Conservation (phyloP, 192 early-diverging fungal genomes). For the Backusella macrospora region DNA sequence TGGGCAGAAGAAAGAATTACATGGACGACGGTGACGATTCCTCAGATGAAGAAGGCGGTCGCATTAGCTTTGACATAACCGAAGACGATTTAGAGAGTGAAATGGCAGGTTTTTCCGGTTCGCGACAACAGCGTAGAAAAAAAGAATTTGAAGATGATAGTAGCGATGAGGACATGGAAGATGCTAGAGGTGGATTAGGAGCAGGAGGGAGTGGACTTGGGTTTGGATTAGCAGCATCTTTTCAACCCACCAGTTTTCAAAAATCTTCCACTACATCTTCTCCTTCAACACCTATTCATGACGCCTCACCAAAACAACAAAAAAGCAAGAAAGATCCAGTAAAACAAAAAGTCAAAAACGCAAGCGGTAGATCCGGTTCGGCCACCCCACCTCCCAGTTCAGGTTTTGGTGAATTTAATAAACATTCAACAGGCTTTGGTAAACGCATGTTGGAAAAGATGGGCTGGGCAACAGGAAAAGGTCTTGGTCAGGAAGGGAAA, state of each 20-base stretch:
- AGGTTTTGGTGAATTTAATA: slow-evolving; percentile 88
- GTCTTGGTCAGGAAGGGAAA: slow-evolving; percentile 81
- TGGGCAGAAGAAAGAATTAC: slow-evolving; percentile 40
- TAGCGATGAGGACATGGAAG: slow-evolving; percentile 49
- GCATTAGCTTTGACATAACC: slow-evolving; percentile 40
- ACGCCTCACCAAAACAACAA: background rate
- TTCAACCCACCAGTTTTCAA: slow-evolving; percentile 19
- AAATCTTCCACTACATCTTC: background rate
- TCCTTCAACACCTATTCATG: background rate
- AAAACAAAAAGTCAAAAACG: slow-evolving; percentile 20
- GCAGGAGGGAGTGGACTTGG: background rate
- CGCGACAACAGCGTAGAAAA: slow-evolving; percentile 16
- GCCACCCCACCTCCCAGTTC: slow-evolving; percentile 41
- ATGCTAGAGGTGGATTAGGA: slow-evolving; percentile 17
- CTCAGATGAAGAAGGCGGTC: slow-evolving; percentile 35
- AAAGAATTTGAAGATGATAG: slow-evolving; percentile 46
- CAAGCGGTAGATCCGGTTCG: background rate
- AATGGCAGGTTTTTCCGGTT: slow-evolving; percentile 52
- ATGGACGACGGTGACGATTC: slow-evolving; percentile 45
- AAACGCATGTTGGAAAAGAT: slow-evolving; percentile 86
- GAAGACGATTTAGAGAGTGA: slow-evolving; percentile 61
- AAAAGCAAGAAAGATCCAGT: slow-evolving; percentile 10
- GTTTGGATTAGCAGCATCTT: slow-evolving; percentile 20
- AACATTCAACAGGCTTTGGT: slow-evolving; percentile 74
- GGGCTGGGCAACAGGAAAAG: slow-evolving; percentile 89